Evolutionary conservation across 1,284 basidiomycete genomes (phyloP).

Genomic region (Coniferiporia weirii): DNA sequence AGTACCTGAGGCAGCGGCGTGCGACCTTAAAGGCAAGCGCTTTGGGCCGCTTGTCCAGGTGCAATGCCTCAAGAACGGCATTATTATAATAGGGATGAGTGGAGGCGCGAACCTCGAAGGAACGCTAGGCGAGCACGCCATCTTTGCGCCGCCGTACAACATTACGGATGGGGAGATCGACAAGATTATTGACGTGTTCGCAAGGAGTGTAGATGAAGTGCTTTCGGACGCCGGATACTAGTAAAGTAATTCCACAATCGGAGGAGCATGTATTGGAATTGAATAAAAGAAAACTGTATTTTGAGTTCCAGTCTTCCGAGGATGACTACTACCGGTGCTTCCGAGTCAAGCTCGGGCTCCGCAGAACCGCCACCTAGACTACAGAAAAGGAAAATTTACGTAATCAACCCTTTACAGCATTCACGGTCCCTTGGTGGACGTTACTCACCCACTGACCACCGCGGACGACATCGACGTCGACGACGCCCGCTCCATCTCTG

Average conservation of each 20-base stretch:
- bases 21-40: constrained; percentile 46
- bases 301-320: no score
- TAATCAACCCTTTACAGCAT: background rate
- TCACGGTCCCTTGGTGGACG: background rate
- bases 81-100: constrained; percentile 67
- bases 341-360: no score
- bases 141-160: constrained; percentile 74
- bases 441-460: constrained; percentile 5
- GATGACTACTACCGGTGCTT: no score
- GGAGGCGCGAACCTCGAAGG: constrained; percentile 68
- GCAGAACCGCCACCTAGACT: background rate
- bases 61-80: constrained; percentile 54
- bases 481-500: background rate
- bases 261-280: background rate
- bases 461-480: constrained; percentile 12
- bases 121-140: constrained; percentile 61
- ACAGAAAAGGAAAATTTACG: background rate
- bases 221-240: constrained; percentile 28
- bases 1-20: constrained; percentile 31
- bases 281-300: background rate
- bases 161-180: constrained; percentile 61
- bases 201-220: constrained; percentile 58
- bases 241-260: background rate
- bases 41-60: constrained; percentile 66
- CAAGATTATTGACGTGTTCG: constrained; percentile 57